phyloP scores from a whole-genome alignment of 495 filamentous ascomycete genomes.

The Penicillium cataractarum region DNA sequence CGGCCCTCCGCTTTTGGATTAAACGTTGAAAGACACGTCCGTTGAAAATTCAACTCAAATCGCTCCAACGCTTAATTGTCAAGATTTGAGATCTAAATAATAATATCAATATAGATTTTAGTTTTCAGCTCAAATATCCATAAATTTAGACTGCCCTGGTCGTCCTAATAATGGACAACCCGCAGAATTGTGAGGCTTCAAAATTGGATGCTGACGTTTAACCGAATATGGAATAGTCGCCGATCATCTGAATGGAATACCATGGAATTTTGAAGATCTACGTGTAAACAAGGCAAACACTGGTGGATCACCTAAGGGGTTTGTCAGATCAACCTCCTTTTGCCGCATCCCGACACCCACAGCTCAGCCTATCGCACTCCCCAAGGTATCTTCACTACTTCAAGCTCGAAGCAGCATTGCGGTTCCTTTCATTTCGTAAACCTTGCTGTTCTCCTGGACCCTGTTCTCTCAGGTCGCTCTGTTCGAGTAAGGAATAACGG shows the following conservation, averaged over 20 bases:
- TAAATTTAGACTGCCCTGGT: slow-evolving; percentile 1
- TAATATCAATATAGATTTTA: neutral
- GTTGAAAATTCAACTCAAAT: neutral
- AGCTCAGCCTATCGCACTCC: neutral
- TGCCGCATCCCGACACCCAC: neutral
- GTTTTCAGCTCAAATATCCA: neutral
- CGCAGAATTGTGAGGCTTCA: slow-evolving; percentile 9
- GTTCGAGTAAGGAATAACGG: slow-evolving; percentile 5
- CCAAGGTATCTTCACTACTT: neutral
- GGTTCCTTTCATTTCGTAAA: neutral
- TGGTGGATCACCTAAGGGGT: neutral
- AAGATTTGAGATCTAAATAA: neutral
- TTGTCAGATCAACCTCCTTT: neutral
- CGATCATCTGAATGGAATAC: slow-evolving; percentile 15
- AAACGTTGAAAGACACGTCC: slow-evolving; percentile 4
- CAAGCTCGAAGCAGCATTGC: neutral
- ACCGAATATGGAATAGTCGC: slow-evolving; percentile 11
- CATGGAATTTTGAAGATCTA: slow-evolving; percentile 9
- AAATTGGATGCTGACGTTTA: slow-evolving; percentile 9
- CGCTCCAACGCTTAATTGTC: neutral
- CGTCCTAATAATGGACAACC: neutral
- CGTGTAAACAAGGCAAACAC: slow-evolving; percentile 15
- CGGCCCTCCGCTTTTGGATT: neutral
- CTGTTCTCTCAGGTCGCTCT: slow-evolving; percentile 2
- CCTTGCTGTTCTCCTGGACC: slow-evolving; percentile 3